A percentile compares a stretch with the other conserved stretches of the same genome.
Conservation (phyloP, 352 stramenopile species). For the Pythium rhizo-oryzae region DNA sequence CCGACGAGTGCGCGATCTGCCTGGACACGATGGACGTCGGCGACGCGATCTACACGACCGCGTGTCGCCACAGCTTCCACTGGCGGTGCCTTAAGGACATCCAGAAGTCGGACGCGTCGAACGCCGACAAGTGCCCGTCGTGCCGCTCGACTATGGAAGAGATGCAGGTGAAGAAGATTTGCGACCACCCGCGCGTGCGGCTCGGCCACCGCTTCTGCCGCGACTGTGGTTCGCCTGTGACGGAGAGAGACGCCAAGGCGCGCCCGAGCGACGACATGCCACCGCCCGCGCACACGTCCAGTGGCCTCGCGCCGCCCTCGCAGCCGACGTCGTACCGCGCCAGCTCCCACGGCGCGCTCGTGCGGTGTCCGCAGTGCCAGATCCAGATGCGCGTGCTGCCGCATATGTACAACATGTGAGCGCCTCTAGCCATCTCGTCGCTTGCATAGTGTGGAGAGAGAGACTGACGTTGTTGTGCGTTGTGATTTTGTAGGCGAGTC, state of each 20-base stretch:
- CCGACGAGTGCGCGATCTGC: slow-evolving; percentile 86
- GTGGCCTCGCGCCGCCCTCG: slow-evolving; percentile 21
- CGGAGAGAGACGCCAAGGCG: slow-evolving; percentile 67
- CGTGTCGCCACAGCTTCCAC: slow-evolving; percentile 85
- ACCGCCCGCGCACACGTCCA: not conserved
- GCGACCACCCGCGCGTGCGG: slow-evolving; percentile 83
- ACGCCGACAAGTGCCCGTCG: slow-evolving; percentile 86
- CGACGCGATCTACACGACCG: slow-evolving; percentile 82
- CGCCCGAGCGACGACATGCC: slow-evolving; percentile 44
- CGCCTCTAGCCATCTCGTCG: not conserved
- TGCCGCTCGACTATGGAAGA: slow-evolving; percentile 76
- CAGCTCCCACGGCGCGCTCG: slow-evolving; percentile 81
- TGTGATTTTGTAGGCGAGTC: slow-evolving; percentile 45
- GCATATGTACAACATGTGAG: slow-evolving; percentile 91
- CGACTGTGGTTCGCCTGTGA: slow-evolving; percentile 67
- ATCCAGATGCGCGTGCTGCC: slow-evolving; percentile 88
- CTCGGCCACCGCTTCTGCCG: slow-evolving; percentile 78
- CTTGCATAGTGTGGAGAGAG: not conserved
- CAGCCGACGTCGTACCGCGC: slow-evolving; percentile 75
- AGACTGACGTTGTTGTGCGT: slow-evolving; percentile 1
- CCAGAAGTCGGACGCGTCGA: slow-evolving; percentile 74
- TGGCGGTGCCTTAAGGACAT: slow-evolving; percentile 87
- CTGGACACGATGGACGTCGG: slow-evolving; percentile 81
- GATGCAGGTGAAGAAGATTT: slow-evolving; percentile 85
- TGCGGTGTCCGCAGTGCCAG: slow-evolving; percentile 83